Evolutionary conservation across 441 rosid genomes (phyloP).

Genomic region (Macaranga tanarius): DNA sequence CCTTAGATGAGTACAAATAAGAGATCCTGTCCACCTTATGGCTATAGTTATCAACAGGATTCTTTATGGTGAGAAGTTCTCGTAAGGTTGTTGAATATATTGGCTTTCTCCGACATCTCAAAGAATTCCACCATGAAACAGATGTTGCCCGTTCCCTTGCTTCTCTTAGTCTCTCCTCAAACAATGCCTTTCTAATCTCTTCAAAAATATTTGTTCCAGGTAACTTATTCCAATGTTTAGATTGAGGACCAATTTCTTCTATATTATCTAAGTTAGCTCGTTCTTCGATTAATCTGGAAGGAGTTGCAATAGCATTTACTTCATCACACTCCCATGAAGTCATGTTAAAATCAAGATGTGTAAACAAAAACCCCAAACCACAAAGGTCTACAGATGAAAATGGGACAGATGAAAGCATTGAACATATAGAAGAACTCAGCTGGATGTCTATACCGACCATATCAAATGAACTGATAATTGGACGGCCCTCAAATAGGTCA

Average conservation of each 20-base stretch:
- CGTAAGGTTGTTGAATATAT: constrained; percentile 71
- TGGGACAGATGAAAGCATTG: constrained; percentile 59
- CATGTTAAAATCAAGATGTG: constrained; percentile 79
- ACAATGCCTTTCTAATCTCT: constrained; percentile 74
- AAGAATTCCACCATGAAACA: constrained; percentile 99
- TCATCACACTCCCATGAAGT: constrained; percentile 92
- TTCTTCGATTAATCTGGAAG: constrained; percentile 63
- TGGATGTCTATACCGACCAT: constrained; percentile 79
- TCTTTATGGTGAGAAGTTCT: constrained; percentile 56
- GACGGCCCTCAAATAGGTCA: constrained; percentile 99
- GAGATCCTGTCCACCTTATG: constrained; percentile 52
- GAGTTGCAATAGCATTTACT: constrained; percentile 71
- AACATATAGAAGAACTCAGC: constrained; percentile 76
- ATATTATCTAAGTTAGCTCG: constrained; percentile 37
- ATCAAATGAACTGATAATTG: constrained; percentile 97
- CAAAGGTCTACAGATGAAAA: constrained; percentile 65
- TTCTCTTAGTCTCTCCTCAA: constrained; percentile 80
- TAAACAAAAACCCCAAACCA: constrained; percentile 75
- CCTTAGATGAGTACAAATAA: constrained; percentile 66
- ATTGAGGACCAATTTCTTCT: constrained; percentile 45
- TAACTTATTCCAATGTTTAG: constrained; percentile 38
- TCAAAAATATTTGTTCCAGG: constrained; percentile 81
- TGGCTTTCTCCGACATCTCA: constrained; percentile 89
- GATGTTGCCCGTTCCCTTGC: constrained; percentile 75
- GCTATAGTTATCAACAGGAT: constrained; percentile 53